Conservation (phyloP, 345 rosid genomes). For the Bruguiera gymnorhiza region DNA sequence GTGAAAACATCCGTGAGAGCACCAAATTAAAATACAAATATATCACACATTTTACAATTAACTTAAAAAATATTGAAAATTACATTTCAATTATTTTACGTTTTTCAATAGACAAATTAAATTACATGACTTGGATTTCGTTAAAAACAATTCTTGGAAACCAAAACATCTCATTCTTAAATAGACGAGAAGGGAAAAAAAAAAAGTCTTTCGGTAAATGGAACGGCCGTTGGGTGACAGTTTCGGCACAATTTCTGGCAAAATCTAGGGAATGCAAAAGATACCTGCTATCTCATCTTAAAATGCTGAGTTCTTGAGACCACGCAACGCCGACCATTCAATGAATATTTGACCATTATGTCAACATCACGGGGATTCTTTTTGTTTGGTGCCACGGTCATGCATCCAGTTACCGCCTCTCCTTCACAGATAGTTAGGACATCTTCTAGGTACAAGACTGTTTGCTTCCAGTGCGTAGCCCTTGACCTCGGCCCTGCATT, state of each 20-base stretch:
- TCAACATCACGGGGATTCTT: conserved; percentile 92
- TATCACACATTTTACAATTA: not conserved
- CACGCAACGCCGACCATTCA: conserved; percentile 60
- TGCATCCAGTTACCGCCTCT: conserved; percentile 74
- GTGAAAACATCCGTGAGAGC: too few species aligned
- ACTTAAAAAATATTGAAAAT: not conserved
- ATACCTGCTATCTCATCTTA: conserved; percentile 54
- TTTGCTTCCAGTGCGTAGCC: conserved; percentile 96
- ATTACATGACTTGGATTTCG: not conserved
- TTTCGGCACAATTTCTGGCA: not conserved
- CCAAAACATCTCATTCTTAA: not conserved
- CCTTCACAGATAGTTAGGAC: conserved; percentile 91
- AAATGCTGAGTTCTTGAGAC: conserved; percentile 63
- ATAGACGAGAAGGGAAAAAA: not conserved
- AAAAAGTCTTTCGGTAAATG: not conserved
- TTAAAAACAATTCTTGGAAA: not conserved
- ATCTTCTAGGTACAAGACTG: conserved; percentile 87
- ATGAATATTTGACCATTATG: conserved; percentile 67
- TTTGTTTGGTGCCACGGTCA: conserved; percentile 86
- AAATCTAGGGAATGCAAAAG: not conserved
- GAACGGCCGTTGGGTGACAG: not conserved
- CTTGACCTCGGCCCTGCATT: conserved; percentile 66
- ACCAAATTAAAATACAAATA: too few species aligned
- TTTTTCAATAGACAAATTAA: not conserved
- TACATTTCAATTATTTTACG: not conserved